These are phyloP conservation scores for Stylonectria norvegica DNA, from an alignment of 2,329 filamentous ascomycete species.

Conservation along the genomic window DNA sequence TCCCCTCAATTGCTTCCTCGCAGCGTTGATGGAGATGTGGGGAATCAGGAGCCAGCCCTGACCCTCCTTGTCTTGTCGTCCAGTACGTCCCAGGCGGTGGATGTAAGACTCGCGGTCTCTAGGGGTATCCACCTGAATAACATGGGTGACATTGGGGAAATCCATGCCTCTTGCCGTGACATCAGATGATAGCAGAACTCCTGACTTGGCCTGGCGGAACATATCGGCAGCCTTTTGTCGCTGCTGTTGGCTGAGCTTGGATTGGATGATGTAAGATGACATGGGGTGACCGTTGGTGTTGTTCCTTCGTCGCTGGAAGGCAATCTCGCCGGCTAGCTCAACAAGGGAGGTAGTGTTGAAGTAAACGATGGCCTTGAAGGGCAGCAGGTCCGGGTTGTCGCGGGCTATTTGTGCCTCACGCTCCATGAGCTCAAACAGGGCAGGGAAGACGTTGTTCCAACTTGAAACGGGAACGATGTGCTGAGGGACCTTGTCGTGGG, in stretches of 20 bases:
- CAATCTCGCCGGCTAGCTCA: conserved; percentile 57
- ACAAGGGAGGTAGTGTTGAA: conserved; percentile 76
- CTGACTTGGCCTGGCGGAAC: conserved; percentile 65
- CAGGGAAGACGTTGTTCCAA: conserved; percentile 73
- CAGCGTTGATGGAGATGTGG: conserved; percentile 47
- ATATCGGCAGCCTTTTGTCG: conserved; percentile 67
- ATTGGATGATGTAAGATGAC: conserved; percentile 63
- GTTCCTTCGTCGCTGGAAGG: conserved; percentile 38
- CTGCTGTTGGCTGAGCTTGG: conserved; percentile 65
- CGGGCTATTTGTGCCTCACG: conserved; percentile 50
- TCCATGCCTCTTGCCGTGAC: conserved; percentile 82
- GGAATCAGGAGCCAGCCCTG: conserved; percentile 66
- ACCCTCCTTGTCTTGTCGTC: conserved; percentile 69
- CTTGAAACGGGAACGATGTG: conserved; percentile 63
- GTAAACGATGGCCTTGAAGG: conserved; percentile 97
- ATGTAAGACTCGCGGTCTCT: conserved; percentile 68
- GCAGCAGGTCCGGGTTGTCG: conserved; percentile 41
- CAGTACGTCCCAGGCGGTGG: conserved; percentile 74
- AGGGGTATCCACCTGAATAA: conserved; percentile 68
- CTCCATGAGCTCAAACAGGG: conserved; percentile 71
- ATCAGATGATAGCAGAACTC: conserved; percentile 72
- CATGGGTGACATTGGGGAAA: conserved; percentile 76
- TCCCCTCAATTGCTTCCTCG: conserved; percentile 50
- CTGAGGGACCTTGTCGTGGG: conserved; percentile 82
- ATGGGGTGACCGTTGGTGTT: conserved; percentile 38